Evolutionary conservation across 2,329 filamentous ascomycete species (phyloP), one percentile per base, ranked within the genome.

Genomic region (Fusarium avenaceum): DNA sequence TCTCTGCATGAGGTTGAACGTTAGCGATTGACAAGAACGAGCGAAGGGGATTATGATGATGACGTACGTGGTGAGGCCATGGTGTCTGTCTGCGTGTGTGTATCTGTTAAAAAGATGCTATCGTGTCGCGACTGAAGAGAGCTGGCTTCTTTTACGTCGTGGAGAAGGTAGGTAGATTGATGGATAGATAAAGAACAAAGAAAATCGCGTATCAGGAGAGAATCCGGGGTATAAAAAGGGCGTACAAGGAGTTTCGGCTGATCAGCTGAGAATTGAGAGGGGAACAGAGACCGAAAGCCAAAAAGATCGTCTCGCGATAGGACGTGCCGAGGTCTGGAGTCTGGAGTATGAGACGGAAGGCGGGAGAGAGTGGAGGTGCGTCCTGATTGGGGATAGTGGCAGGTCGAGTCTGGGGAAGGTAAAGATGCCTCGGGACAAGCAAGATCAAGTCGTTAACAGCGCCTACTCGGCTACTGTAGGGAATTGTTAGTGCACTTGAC

Each of bases 1-100:
- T 74, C 77, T 80, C 79, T 80, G 67, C 42, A 43, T 11, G 33
- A 26, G 22, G 20, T n/a, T 14, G 7, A 13, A 13, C 19, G 56
- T 73, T 49, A 72, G 67, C 57, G 57, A 57, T 42, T 57, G 35
- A 10, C 45, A 44, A 54, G 39, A 26, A 30, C 4, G 10, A 38
- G 53, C 45, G 38, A 26, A 11, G 28, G 10, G 17, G 33, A 19
- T 35, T 35, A 33, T n/a, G n/a, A n/a, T 33, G 52, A 51, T 49
- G 51, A 83, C 91, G 79, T 89, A 94, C 92, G 92, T 81, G 92
- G 90, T 81, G 92, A 93, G 70, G 92, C 90, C 92, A 94, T 94
- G 70, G 67, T 82, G 80, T 71, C 60, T 65, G 56, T 57, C 42
- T 57, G 57, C 42, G 28, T 30, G 28, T 30, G 28, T 30, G 28